These are phyloP conservation scores for Pseudognaphalium luteoalbum DNA, from an alignment of 129 eudicot genomes.

Conservation along the genomic window DNA sequence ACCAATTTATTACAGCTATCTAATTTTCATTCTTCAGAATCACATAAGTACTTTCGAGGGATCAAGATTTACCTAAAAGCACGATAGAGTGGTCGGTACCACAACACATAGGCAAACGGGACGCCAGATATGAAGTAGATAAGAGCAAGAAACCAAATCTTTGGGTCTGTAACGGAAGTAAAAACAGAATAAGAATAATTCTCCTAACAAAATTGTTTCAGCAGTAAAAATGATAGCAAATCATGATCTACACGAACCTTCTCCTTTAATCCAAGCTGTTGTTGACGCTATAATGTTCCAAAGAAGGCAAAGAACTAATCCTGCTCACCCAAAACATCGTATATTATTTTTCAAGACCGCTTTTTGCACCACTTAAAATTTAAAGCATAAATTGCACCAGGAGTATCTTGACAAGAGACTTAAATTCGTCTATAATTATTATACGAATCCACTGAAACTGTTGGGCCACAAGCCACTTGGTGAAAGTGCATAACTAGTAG, in stretches of 20 bases:
- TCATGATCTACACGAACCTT: slow-evolving; percentile 45
- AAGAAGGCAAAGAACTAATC: slow-evolving; percentile 61
- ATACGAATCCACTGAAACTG: no score
- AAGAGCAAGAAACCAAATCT: slow-evolving; percentile 79
- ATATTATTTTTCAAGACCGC: slow-evolving; percentile 9
- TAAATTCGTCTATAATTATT: neutral
- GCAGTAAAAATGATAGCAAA: neutral
- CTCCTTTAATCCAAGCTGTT: slow-evolving; percentile 84
- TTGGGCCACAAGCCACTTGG: neutral
- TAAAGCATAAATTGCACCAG: neutral
- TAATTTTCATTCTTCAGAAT: neutral
- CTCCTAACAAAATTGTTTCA: neutral
- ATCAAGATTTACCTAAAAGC: slow-evolving; percentile 63
- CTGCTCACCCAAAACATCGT: slow-evolving; percentile 43
- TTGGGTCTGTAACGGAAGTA: slow-evolving; percentile 41
- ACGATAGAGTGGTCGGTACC: slow-evolving; percentile 88
- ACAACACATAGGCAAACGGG: slow-evolving; percentile 71
- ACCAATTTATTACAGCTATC: neutral
- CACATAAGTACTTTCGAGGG: neutral
- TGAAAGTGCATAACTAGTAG: neutral
- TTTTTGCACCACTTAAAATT: neutral
- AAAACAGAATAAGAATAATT: neutral
- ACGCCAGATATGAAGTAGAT: slow-evolving; percentile 80
- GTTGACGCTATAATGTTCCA: slow-evolving; percentile 91
- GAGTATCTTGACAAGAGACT: neutral